These are phyloP conservation scores for Panaeolus papilionaceus DNA, from an alignment of 768 basidiomycete species.

Conservation along the genomic window DNA sequence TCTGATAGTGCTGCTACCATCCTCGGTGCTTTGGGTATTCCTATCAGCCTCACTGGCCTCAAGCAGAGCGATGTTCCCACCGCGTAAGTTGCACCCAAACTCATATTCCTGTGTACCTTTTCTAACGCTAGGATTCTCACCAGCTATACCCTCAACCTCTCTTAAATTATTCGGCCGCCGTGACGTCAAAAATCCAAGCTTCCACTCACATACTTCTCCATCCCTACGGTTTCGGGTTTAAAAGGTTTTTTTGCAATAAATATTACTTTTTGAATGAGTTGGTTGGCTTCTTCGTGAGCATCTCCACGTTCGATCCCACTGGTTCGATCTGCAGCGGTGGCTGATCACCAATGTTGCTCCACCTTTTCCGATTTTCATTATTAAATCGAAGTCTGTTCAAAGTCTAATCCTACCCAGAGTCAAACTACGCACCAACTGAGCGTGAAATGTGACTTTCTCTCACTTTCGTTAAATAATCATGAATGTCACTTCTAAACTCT, in stretches of 20 bases:
- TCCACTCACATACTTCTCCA: neutral
- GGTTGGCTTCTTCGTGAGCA: neutral
- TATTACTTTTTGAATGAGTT: neutral
- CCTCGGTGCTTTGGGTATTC: slow-evolving; percentile 39
- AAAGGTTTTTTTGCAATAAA: neutral
- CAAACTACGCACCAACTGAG: neutral
- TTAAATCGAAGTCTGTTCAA: slow-evolving; percentile 5
- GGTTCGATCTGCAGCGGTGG: neutral
- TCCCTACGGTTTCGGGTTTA: neutral
- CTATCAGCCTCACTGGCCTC: slow-evolving; percentile 41
- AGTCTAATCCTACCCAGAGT: slow-evolving; percentile 2
- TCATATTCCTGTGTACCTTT: neutral
- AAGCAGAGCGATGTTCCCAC: slow-evolving; percentile 43
- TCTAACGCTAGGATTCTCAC: neutral
- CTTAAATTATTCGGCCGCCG: neutral
- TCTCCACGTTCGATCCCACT: neutral
- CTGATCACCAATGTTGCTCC: neutral
- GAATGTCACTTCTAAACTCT: neutral
- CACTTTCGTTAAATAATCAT: neutral
- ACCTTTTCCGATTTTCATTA: neutral
- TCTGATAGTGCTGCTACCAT: slow-evolving; percentile 38
- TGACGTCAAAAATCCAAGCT: neutral
- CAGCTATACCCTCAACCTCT: slow-evolving; percentile 1
- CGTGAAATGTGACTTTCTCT: slow-evolving; percentile 3
- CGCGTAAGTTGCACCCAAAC: slow-evolving; percentile 31